A percentile compares a stretch with the other conserved stretches of the same genome.
phyloP scores from a whole-genome alignment of 108 stramenopile genomes.

The Nannochloropsis salina region DNA sequence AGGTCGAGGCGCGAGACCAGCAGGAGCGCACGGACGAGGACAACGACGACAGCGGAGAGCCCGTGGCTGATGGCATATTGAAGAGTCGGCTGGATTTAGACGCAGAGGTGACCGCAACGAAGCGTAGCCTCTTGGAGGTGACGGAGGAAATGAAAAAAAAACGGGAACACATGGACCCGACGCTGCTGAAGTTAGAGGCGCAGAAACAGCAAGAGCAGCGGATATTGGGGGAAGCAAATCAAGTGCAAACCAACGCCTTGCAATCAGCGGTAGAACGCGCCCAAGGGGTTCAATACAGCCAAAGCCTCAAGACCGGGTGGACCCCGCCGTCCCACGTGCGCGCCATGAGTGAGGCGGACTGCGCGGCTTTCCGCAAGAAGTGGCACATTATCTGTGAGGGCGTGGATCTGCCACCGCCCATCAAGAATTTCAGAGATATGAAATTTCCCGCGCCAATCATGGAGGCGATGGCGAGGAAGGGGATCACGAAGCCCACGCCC shows the following conservation, averaged over 20 bases:
- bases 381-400: conserved; percentile 95
- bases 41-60: not conserved
- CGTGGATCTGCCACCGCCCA: conserved; percentile 71
- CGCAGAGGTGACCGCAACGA: conserved; percentile 35
- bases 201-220: conserved; percentile 65
- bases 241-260: conserved; percentile 86
- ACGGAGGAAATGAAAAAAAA: conserved; percentile 69
- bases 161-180: conserved; percentile 58
- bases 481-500: conserved; percentile 88
- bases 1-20: not conserved
- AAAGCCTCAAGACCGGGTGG: conserved; percentile 80
- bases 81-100: not conserved
- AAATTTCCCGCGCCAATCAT: conserved; percentile 77
- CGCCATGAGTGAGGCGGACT: conserved; percentile 62
- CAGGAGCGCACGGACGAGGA: not conserved
- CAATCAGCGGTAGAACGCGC: conserved; percentile 87
- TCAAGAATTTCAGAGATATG: conserved; percentile 89
- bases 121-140: conserved; percentile 68
- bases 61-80: not conserved
- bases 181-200: conserved; percentile 58
- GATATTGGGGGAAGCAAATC: conserved; percentile 80
- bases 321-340: conserved; percentile 67
- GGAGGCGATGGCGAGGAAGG: conserved; percentile 65
- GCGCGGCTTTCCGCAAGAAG: conserved; percentile 73
- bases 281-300: conserved; percentile 68